A percentile compares a stretch with the other conserved stretches of the same genome.
These are phyloP conservation scores for Rhazya stricta DNA, from an alignment of 257 asterid genomes.

Conservation along the genomic window DNA sequence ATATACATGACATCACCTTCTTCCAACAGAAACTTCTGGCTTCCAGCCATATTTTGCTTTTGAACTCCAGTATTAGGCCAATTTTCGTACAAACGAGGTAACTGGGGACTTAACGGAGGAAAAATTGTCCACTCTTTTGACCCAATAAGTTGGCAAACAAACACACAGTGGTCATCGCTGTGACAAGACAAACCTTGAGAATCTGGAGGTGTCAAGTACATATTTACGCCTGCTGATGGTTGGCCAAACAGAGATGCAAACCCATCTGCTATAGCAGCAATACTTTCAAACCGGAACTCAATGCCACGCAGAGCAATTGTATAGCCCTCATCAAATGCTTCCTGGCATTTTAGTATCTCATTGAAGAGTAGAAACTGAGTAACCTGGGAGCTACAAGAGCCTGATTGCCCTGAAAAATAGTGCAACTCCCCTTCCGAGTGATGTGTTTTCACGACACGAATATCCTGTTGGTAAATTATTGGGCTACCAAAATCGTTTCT, in stretches of 20 bases:
- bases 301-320: conserved; percentile 77
- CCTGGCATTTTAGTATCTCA: conserved; percentile 51
- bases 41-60: conserved; percentile 22
- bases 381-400: conserved; percentile 21
- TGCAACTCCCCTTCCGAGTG: conserved; percentile 42
- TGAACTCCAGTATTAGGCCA: conserved; percentile 20
- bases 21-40: conserved; percentile 46
- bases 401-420: conserved; percentile 37
- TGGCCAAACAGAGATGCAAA: conserved; percentile 75
- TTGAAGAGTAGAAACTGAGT: conserved; percentile 32
- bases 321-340: conserved; percentile 64
- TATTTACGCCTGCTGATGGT: conserved; percentile 77
- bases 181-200: conserved; percentile 84
- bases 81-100: conserved; percentile 67
- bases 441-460: conserved; percentile 59
- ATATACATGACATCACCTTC: conserved; percentile 77
- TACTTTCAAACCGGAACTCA: conserved; percentile 50
- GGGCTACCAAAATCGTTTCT: conserved; percentile 53
- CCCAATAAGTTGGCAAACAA: conserved; percentile 72
- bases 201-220: conserved; percentile 74
- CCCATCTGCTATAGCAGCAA: conserved; percentile 58
- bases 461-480: conserved; percentile 60
- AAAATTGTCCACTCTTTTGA: conserved; percentile 53
- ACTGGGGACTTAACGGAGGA: conserved; percentile 32
- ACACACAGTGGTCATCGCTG: conserved; percentile 80